Percentiles rank a stretch among this genome's conserved stretches.
Evolutionary conservation across 2,329 filamentous ascomycete species (phyloP).

Genomic region (Monosporascus ibericus): DNA sequence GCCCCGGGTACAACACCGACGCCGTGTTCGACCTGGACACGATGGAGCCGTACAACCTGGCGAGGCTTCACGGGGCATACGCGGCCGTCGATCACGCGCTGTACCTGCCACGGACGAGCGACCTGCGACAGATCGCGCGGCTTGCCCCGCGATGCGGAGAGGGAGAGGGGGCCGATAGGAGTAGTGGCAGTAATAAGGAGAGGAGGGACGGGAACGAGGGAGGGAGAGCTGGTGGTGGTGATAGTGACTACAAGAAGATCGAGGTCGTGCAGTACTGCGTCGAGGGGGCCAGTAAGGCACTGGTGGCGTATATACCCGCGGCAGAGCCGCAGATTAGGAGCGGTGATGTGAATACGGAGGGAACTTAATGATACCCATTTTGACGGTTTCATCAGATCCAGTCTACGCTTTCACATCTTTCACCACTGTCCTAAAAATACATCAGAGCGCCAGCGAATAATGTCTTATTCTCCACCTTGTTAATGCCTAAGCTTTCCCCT

Average conservation of each 20-base stretch:
- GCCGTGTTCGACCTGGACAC: constrained; percentile 74
- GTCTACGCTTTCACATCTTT: no score
- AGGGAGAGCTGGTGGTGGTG: background rate
- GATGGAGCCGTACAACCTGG: constrained; percentile 83
- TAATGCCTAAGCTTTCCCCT: no score
- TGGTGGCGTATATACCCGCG: constrained; percentile 56
- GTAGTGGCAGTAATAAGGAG: constrained; percentile 5
- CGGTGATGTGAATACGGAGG: background rate
- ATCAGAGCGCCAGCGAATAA: no score
- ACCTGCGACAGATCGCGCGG: constrained; percentile 70
- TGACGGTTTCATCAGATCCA: no score
- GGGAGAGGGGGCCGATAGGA: constrained; percentile 27
- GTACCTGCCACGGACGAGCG: constrained; percentile 80
- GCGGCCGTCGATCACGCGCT: constrained; percentile 58
- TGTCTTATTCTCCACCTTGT: no score
- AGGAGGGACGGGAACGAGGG: constrained; percentile 33
- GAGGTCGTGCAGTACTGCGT: constrained; percentile 88
- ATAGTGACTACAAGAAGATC: constrained; percentile 40
- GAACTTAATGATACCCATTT: background rate
- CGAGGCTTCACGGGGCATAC: constrained; percentile 57
- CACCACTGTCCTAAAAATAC: no score
- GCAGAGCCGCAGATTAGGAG: background rate
- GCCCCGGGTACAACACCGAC: constrained; percentile 48
- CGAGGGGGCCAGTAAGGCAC: constrained; percentile 78
- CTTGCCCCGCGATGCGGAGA: constrained; percentile 33